Conservation (phyloP, 345 rosid species). For the Eucalyptus polybractea region DNA sequence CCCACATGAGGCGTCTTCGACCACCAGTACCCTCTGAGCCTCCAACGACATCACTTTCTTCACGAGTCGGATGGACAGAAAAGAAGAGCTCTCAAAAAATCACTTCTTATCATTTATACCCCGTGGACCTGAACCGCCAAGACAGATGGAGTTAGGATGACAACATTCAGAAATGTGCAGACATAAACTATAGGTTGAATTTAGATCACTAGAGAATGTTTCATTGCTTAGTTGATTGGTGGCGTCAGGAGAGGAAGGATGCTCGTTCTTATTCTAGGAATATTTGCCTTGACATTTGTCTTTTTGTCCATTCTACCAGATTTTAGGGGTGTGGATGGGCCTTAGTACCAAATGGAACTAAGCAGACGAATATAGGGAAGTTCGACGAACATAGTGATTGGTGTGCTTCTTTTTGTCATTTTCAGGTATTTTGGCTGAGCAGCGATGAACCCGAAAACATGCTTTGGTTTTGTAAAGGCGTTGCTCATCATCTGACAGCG, state of each 20-base stretch:
- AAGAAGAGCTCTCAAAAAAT: neutral
- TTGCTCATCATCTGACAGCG: neutral
- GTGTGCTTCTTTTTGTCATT: neutral
- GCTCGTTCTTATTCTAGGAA: neutral
- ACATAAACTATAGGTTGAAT: neutral
- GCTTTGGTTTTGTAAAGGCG: neutral
- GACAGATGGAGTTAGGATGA: neutral
- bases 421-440: neutral
- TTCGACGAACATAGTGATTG: neutral
- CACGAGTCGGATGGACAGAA: neutral
- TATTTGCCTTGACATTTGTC: neutral
- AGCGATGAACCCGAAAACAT: neutral
- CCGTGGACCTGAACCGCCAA: neutral
- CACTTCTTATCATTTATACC: neutral
- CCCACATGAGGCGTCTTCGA: conserved; percentile 28
- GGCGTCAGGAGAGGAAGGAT: neutral
- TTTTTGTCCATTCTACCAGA: neutral
- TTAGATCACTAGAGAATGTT: neutral
- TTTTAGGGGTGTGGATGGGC: neutral
- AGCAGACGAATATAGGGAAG: neutral
- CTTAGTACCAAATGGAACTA: neutral
- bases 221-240: neutral
- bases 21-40: conserved; percentile 29
- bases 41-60: conserved; percentile 12
- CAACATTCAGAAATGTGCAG: neutral